These are phyloP conservation scores for Pichia sp. DNA, from an alignment of 1,139 yeast species.

Conservation along the genomic window DNA sequence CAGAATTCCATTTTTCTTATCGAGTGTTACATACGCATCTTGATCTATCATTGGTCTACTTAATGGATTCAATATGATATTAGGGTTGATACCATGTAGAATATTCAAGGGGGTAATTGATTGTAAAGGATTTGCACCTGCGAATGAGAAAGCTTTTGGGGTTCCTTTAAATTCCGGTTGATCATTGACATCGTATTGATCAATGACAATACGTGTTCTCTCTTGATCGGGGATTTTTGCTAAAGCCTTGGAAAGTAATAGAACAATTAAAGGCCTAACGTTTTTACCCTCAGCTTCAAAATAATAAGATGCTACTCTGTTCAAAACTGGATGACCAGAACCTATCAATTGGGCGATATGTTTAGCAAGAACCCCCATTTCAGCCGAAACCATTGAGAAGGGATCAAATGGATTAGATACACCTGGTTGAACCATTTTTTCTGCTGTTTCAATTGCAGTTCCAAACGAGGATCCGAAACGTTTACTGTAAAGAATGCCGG, in stretches of 20 bases:
- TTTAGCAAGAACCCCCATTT: slow-evolving; percentile 84
- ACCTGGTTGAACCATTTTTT: slow-evolving; percentile 72
- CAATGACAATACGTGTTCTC: slow-evolving; percentile 61
- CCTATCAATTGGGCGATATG: slow-evolving; percentile 86
- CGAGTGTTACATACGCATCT: slow-evolving; percentile 47
- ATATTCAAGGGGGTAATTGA: slow-evolving; percentile 76
- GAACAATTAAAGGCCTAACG: slow-evolving; percentile 84
- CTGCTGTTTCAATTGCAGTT: slow-evolving; percentile 74
- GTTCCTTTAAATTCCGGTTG: slow-evolving; percentile 57
- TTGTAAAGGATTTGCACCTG: slow-evolving; percentile 52
- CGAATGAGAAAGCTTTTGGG: slow-evolving; percentile 43
- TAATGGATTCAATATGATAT: slow-evolving; percentile 72
- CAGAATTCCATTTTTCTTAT: slow-evolving; percentile 61
- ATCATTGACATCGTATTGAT: slow-evolving; percentile 57
- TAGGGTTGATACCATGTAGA: slow-evolving; percentile 85
- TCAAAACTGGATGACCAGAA: slow-evolving; percentile 87
- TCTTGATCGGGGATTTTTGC: slow-evolving; percentile 68
- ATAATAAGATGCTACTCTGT: slow-evolving; percentile 86
- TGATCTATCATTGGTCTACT: slow-evolving; percentile 74
- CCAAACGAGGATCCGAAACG: slow-evolving; percentile 38
- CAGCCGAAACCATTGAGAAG: slow-evolving; percentile 85
- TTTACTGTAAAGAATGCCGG: background rate
- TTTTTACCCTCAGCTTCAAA: slow-evolving; percentile 96
- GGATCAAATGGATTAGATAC: slow-evolving; percentile 61
- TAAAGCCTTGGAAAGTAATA: slow-evolving; percentile 76